Base-by-base conservation (phyloP, 1,284 basidiomycete genomes). In the Pascua guehoae region DNA sequence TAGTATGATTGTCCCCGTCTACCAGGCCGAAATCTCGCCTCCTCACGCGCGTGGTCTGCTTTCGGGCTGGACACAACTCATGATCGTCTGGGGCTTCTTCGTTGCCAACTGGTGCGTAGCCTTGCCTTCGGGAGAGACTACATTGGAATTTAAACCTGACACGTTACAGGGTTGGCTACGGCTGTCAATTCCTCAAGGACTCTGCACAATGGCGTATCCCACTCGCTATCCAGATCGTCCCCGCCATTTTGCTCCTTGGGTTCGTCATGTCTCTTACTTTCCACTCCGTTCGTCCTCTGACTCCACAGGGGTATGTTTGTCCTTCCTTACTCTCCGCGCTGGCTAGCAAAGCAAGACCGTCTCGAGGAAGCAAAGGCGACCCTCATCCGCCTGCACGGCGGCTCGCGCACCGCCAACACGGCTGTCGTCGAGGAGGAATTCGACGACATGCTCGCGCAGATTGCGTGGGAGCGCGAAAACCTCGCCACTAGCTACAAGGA, bases 41-140 rank as follows among this genome's bases (percentile, higher is more conserved):
- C 83, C 84, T 0, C 81, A 83, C 62, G 81, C 83, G 48, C 82
- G 85, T 63, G 85, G 85, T 2, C 83, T 87, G 54, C 76, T 87
- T 38, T 84, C 86, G 4, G 85, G 85, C 15, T 77, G 87, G 58
- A 83, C 84, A 4, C 84, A 86, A 65, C 57, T 67, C 40, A 69
- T 70, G 66, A 86, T 85, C 64, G 84, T 24, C 15, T 17, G 11
- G 4, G 54, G 54, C 24, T 55, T 55, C 48, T 55, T 55, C 32
- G 48, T 49, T 12, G 54, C 54, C 37, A 55, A 55, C 54, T 55
- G 83, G 82, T 32, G 24, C 24, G 24, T 32, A 32, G 24, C 24
- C 3, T 32, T 32, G 24, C 24, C 24, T 32, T 32, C 4, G 7
- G 24, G 24, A 32, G 24, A 32, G 24, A 32, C 24, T 7, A 32